Percentiles rank a stretch among this genome's conserved stretches.
Conservation (phyloP, 495 filamentous ascomycete species). For the Penicillium herquei region DNA sequence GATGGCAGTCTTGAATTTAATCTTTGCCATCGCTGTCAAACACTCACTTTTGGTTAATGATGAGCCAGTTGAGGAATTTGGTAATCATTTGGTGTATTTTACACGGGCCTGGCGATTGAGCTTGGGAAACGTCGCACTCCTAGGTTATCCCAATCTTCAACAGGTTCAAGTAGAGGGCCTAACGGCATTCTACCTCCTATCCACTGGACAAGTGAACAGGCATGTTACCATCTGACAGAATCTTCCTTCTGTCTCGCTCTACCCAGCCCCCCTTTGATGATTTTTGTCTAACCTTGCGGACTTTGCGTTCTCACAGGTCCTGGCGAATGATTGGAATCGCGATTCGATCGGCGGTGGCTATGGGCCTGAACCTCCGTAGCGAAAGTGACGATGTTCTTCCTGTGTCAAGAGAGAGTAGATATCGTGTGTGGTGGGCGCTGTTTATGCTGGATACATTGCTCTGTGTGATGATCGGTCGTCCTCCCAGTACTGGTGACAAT, state of each 20-base stretch:
- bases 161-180: slow-evolving; percentile 59
- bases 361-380: slow-evolving; percentile 63
- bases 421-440: slow-evolving; percentile 52
- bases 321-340: slow-evolving; percentile 61
- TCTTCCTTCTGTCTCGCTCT: too few species aligned
- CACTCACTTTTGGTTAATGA: slow-evolving; percentile 43
- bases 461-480: slow-evolving; percentile 60
- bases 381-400: slow-evolving; percentile 46
- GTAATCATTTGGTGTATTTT: slow-evolving; percentile 56
- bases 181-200: slow-evolving; percentile 57
- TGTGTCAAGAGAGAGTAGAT: slow-evolving; percentile 46
- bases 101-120: slow-evolving; percentile 56
- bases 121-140: slow-evolving; percentile 44
- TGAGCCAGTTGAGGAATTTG: slow-evolving; percentile 32
- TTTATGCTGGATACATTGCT: slow-evolving; percentile 58
- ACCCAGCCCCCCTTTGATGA: too few species aligned
- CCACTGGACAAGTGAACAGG: slow-evolving; percentile 60
- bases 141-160: slow-evolving; percentile 55
- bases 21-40: slow-evolving; percentile 61
- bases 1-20: slow-evolving; percentile 61
- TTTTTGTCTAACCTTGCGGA: too few species aligned
- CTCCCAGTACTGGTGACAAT: slow-evolving; percentile 48
- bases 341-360: slow-evolving; percentile 55
- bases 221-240: slow-evolving; percentile 19
- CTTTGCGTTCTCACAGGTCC: slow-evolving; percentile 31